Evolutionary conservation across 805 yeast genomes (phyloP).

Genomic region (Metschnikowia amazonensis): DNA sequence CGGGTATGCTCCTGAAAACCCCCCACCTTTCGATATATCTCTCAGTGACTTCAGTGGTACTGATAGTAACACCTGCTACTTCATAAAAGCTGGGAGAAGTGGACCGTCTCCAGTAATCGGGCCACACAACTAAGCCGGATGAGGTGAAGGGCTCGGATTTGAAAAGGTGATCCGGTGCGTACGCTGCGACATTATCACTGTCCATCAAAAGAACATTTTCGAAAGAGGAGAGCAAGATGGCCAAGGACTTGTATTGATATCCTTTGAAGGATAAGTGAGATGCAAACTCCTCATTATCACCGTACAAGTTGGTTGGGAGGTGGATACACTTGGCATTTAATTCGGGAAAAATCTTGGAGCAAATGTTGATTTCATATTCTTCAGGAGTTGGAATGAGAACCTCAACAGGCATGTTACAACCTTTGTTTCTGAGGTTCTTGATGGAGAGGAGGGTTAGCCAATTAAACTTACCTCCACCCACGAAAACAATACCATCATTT

Average conservation of each 20-base stretch:
- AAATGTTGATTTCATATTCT: slow-evolving; percentile 67
- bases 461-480: slow-evolving; percentile 78
- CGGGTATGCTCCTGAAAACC: slow-evolving; percentile 11
- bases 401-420: slow-evolving; percentile 74
- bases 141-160: slow-evolving; percentile 50
- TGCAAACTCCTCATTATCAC: slow-evolving; percentile 19
- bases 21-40: slow-evolving; percentile 28
- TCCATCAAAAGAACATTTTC: slow-evolving; percentile 70
- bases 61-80: slow-evolving; percentile 52
- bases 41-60: slow-evolving; percentile 27
- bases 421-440: slow-evolving; percentile 59
- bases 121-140: slow-evolving; percentile 67
- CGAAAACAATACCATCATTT: slow-evolving; percentile 60
- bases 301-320: slow-evolving; percentile 29
- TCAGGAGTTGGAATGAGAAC: slow-evolving; percentile 67
- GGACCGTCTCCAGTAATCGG: slow-evolving; percentile 85
- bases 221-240: slow-evolving; percentile 47
- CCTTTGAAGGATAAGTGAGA: slow-evolving; percentile 39
- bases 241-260: slow-evolving; percentile 42
- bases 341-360: slow-evolving; percentile 36
- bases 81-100: slow-evolving; percentile 71
- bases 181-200: slow-evolving; percentile 71
- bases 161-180: slow-evolving; percentile 60
- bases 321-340: slow-evolving; percentile 38
- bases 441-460: slow-evolving; percentile 68